Base-by-base conservation (phyloP, 2,329 filamentous ascomycete genomes). In the Botrytis fabae region DNA sequence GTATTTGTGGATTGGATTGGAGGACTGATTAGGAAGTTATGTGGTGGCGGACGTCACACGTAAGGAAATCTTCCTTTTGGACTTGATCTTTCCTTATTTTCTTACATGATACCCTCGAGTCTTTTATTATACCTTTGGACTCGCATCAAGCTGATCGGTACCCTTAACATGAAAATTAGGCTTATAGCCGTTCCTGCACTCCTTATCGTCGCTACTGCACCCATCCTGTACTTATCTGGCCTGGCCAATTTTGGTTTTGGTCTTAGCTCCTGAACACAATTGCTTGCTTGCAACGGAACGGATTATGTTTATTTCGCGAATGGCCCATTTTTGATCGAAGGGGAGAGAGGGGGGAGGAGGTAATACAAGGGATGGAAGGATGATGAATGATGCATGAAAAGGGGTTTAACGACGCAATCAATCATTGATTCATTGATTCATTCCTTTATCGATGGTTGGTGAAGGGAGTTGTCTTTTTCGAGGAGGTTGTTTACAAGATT, bases 301-400 rank as follows among this genome's bases (percentile, higher is more conserved):
- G 87, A 89, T 77, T 89, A 90, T 75, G 85, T 88, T 48, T 84
- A 88, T 75, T 80, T 89, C 1, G 87, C 87, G 35, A 22, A 68
- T 68, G 57, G 60, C 38, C n/a, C 14, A 18, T 18, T 57, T 57
- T 69, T 42, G 64, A 38, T 16, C 16, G 18, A 42, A 28, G 25
- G 51, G 51, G 12, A 25, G 12, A 18, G 42, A 44, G 59, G n/a
- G 35, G 12, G 35, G n/a, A 54, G 48, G 65, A n/a, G 28, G 54
- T 69, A 40, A 69, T 69, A n/a, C 10, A 44, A 20, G 38, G 38
- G 14, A 10, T 18, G 18, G 10, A 32, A 16, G 48, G 65, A n/a
- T 48, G 62, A 64, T 32, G 22, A 25, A 62, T 62, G 60, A 62
- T 25, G 28, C 28, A 54, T 68, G 46, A 68, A 40, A 54, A 40